These are phyloP conservation scores for Phytomonas serpens DNA, from an alignment of 208 protist genomes.

Conservation along the genomic window DNA sequence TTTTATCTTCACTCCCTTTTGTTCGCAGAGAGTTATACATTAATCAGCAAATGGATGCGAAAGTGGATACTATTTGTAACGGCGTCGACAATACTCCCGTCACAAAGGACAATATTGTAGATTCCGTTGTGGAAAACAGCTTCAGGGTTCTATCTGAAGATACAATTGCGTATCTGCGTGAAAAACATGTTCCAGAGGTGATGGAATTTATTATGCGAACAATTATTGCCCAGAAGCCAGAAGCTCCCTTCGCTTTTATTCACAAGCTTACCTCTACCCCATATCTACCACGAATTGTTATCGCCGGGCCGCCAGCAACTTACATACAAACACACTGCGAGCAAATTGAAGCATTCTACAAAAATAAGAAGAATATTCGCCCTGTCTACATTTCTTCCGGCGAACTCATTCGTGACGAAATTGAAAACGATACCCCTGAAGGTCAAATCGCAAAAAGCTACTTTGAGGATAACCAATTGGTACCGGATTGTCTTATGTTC, in stretches of 20 bases:
- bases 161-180: slow-evolving; percentile 57
- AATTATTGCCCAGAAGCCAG: slow-evolving; percentile 60
- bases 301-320: slow-evolving; percentile 72
- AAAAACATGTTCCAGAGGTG: slow-evolving; percentile 67
- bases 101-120: neutral
- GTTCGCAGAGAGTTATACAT: slow-evolving; percentile 10
- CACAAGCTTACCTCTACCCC: slow-evolving; percentile 34
- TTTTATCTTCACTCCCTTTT: slow-evolving; percentile 3
- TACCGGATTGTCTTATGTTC: slow-evolving; percentile 70
- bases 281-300: slow-evolving; percentile 61
- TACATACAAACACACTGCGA: slow-evolving; percentile 77
- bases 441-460: slow-evolving; percentile 51
- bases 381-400: slow-evolving; percentile 82
- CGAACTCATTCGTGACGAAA: slow-evolving; percentile 72
- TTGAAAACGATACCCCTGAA: slow-evolving; percentile 35
- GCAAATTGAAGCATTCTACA: slow-evolving; percentile 43
- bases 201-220: slow-evolving; percentile 77
- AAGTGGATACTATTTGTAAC: neutral
- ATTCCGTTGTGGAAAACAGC: slow-evolving; percentile 7
- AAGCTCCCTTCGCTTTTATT: slow-evolving; percentile 51
- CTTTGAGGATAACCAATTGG: slow-evolving; percentile 61
- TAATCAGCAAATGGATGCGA: neutral
- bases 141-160: slow-evolving; percentile 43
- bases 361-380: slow-evolving; percentile 19
- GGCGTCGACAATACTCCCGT: neutral